A percentile compares a stretch with the other conserved stretches of the same genome.
Evolutionary conservation across 2,329 filamentous ascomycete genomes (phyloP).

Genomic region (Xylaria sp.): DNA sequence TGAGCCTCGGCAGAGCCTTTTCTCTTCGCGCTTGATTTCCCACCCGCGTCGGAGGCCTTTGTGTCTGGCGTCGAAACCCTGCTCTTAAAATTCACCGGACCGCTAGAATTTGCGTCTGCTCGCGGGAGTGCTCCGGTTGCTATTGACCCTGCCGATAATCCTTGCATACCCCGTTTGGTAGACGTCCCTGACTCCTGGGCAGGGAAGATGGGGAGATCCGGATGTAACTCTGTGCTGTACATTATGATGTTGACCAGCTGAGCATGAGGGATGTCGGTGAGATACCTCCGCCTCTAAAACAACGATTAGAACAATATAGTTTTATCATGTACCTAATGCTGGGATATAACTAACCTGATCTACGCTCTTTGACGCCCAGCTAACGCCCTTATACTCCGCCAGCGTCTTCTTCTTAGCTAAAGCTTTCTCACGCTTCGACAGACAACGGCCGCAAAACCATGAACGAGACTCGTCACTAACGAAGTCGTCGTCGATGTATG

Average conservation of each 20-base stretch:
- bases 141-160: slow-evolving; percentile 43
- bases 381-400: slow-evolving; percentile 49
- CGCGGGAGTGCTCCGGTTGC: slow-evolving; percentile 48
- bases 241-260: slow-evolving; percentile 73
- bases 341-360: slow-evolving; percentile 52
- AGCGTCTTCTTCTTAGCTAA: slow-evolving; percentile 53
- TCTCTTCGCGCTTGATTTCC: slow-evolving; percentile 31
- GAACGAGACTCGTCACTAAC: slow-evolving; percentile 72
- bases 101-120: slow-evolving; percentile 49
- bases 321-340: background rate
- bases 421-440: slow-evolving; percentile 58
- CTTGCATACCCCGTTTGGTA: slow-evolving; percentile 44
- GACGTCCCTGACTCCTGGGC: slow-evolving; percentile 46
- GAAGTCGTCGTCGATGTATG: slow-evolving; percentile 75
- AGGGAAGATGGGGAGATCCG: slow-evolving; percentile 73
- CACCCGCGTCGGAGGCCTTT: slow-evolving; percentile 31
- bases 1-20: slow-evolving; percentile 34
- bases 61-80: slow-evolving; percentile 21
- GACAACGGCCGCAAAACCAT: slow-evolving; percentile 77
- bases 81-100: slow-evolving; percentile 49
- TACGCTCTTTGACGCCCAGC: slow-evolving; percentile 53
- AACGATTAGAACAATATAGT: slow-evolving; percentile 26
- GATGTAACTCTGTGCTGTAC: slow-evolving; percentile 68
- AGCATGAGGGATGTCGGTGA: slow-evolving; percentile 68
- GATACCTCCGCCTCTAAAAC: slow-evolving; percentile 69